Base-by-base conservation (phyloP, 306 rosid species). In the Begonia fuchsioides region DNA sequence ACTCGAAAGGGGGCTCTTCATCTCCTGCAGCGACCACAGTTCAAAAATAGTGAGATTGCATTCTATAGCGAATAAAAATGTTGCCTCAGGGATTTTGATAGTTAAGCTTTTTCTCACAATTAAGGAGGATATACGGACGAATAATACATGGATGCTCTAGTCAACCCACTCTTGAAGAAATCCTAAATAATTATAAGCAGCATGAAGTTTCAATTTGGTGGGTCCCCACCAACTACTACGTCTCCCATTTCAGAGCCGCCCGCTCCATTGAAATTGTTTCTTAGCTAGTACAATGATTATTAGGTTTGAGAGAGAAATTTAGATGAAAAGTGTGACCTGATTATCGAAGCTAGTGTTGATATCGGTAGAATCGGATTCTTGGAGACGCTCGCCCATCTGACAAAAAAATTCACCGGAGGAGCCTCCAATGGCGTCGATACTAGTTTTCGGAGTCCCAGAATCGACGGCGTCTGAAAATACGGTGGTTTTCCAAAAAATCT, bases 21-120 rank as follows among this genome's bases (percentile, higher is more conserved):
- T 44, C 44, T 77, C 96, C 98, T 84, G 93, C 74, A 62, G 6
- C 6, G 32, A 3, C 32, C 32, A 20, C 6, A n/a, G 7, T 5
- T 6, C 35, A 26, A 26, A 26, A 26, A 26, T 26, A 6, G 7
- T 26, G 35, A 26, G 35, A 26, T 26, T 26, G 7, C 7, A 26
- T 1, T 26, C 35, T 5, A 26, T 6, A 26, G 7, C 35, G n/a
- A n/a, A n/a, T n/a, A n/a, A n/a, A n/a, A n/a, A n/a, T n/a, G n/a
- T n/a, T n/a, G n/a, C n/a, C n/a, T n/a, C n/a, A 26, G 35, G 35
- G 35, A 20, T 20, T 20, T 20, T 20, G 32, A 2, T 6, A 20
- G 7, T 8, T 26, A 26, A 26, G 35, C 11, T 12, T 44, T 38
- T 47, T 15, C 11, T 47, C 10, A 47, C 15, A 26, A 26, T n/a